Evolutionary conservation across 306 rosid species (phyloP).

Genomic region (Lathyrus tuberosus): DNA sequence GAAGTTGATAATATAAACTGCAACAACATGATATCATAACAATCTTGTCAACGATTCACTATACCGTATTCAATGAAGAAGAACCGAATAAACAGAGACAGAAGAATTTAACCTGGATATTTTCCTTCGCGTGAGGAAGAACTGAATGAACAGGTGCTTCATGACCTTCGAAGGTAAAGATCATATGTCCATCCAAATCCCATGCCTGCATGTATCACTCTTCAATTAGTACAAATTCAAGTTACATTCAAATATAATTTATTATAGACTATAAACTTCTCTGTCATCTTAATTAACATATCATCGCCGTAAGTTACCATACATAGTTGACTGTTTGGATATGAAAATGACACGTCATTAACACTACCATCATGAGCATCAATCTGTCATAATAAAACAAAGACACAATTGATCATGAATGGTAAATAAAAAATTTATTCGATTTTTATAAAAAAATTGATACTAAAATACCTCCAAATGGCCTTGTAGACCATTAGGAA

Average conservation of each 20-base stretch:
- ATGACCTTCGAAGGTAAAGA: constrained; percentile 73
- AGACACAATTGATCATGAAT: constrained; percentile 12
- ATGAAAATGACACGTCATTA: constrained; percentile 77
- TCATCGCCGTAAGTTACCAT: no score
- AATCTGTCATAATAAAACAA: constrained; percentile 44
- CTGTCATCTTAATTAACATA: no score
- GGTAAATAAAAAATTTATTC: constrained; percentile 1
- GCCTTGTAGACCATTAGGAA: constrained; percentile 49
- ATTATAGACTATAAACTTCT: no score
- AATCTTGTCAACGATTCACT: background rate
- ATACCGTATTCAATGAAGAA: background rate
- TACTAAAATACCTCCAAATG: constrained; percentile 52
- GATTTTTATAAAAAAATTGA: constrained; percentile 7
- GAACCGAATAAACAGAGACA: no score
- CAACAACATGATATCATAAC: constrained; percentile 23
- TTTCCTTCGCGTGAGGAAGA: constrained; percentile 74
- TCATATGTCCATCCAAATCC: constrained; percentile 64
- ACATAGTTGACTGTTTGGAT: no score
- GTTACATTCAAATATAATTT: no score
- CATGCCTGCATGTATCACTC: constrained; percentile 64
- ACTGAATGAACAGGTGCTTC: constrained; percentile 79
- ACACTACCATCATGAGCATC: constrained; percentile 77
- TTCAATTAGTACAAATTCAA: constrained; percentile 1
- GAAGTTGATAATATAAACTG: no score
- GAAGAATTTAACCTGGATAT: constrained; percentile 56